Conservation (phyloP, 1,284 basidiomycete genomes). For the Cutaneotrichosporon mucoides region DNA sequence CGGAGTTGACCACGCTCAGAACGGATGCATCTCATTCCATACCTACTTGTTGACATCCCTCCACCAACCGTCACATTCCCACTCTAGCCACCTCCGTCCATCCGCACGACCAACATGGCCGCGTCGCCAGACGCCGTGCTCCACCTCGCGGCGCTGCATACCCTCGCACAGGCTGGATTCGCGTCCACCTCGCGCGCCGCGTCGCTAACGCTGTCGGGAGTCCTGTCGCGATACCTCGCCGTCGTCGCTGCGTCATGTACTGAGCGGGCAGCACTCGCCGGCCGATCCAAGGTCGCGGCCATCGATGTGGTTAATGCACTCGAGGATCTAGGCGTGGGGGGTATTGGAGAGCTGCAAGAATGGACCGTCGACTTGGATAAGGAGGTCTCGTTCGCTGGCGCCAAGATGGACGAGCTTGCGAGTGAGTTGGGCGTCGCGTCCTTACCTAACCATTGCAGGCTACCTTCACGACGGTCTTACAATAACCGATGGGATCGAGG, state of each 20-base stretch:
- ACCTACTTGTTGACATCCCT: slow-evolving; percentile 4
- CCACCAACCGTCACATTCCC: background rate
- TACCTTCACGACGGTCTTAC: slow-evolving; percentile 30
- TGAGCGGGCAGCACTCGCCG: slow-evolving; percentile 37
- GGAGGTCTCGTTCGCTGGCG: slow-evolving; percentile 25
- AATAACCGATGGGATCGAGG: slow-evolving; percentile 23
- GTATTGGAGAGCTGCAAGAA: slow-evolving; percentile 35
- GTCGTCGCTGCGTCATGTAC: slow-evolving; percentile 36
- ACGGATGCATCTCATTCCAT: background rate
- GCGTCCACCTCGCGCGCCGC: slow-evolving; percentile 43
- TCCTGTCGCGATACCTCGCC: slow-evolving; percentile 34
- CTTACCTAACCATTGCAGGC: slow-evolving; percentile 8
- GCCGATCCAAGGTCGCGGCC: slow-evolving; percentile 39
- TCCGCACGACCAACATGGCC: slow-evolving; percentile 16
- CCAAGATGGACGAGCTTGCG: slow-evolving; percentile 27
- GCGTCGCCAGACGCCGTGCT: slow-evolving; percentile 41
- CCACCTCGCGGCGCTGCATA: slow-evolving; percentile 41
- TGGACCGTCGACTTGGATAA: slow-evolving; percentile 30
- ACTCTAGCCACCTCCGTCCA: background rate
- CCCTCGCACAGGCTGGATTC: slow-evolving; percentile 40
- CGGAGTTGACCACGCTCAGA: background rate
- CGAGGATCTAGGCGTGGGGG: slow-evolving; percentile 35
- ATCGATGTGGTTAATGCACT: slow-evolving; percentile 39
- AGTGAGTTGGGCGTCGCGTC: slow-evolving; percentile 17
- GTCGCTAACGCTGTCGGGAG: slow-evolving; percentile 35